phyloP scores from a whole-genome alignment of 441 rosid genomes.

The Arabidopsis hybrid region DNA sequence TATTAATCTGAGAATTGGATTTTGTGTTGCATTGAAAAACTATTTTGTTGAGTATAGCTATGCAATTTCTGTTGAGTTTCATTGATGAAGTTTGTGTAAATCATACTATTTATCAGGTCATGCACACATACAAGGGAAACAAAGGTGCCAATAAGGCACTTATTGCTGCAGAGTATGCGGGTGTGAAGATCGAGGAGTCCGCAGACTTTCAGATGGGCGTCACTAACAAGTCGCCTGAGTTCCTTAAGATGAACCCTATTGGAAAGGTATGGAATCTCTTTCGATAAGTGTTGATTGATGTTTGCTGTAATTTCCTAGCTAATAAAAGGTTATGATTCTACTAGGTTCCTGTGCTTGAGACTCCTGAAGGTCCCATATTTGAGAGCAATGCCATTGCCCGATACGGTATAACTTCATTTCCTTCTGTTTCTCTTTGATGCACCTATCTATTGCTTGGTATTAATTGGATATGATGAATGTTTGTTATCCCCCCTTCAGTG shows the following conservation, averaged over 20 bases:
- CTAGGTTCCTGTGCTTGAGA: constrained; percentile 89
- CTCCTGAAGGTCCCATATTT: constrained; percentile 82
- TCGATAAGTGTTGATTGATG: not conserved
- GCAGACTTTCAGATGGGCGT: constrained; percentile 63
- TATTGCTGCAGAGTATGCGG: constrained; percentile 81
- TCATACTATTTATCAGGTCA: constrained; percentile 47
- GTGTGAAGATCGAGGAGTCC: constrained; percentile 60
- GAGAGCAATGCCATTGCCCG: constrained; percentile 79
- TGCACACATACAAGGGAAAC: constrained; percentile 62
- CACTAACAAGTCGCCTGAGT: constrained; percentile 62
- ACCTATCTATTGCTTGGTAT: too few relatives aligned
- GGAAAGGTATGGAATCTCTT: constrained; percentile 51
- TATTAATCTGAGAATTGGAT: too few relatives aligned
- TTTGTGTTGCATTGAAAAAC: too few relatives aligned
- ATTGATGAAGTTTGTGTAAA: constrained; percentile 3
- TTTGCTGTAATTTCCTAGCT: not conserved
- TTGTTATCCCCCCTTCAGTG: constrained; percentile 40
- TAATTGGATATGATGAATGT: not conserved
- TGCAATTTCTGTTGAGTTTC: not conserved
- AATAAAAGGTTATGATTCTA: not conserved
- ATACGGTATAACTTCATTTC: constrained; percentile 47
- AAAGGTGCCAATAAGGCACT: constrained; percentile 74
- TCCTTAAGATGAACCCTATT: constrained; percentile 68
- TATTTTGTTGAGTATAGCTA: too few relatives aligned
- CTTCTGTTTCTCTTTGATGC: too few relatives aligned